Evolutionary conservation across 2,329 filamentous ascomycete species (phyloP), one percentile per base, ranked within the genome.

Genomic region (Hymenoscyphus fructigenus): DNA sequence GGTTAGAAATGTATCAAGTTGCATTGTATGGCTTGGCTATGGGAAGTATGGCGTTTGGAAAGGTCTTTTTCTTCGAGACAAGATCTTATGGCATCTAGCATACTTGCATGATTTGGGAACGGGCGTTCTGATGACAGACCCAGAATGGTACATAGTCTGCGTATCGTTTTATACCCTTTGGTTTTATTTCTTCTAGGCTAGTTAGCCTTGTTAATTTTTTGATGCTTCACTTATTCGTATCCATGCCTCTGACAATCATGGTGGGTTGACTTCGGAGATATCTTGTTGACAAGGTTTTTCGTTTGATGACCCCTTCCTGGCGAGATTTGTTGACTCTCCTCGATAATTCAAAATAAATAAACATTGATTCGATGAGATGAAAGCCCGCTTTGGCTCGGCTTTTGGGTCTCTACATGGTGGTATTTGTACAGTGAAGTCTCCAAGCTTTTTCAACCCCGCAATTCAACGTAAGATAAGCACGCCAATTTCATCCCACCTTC

Each of bases 81-180:
- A 29, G 47, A 57, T 59, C 60, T 65, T 14, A 23, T 65, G 60
- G 63, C 57, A 62, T 67, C 56, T 68, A 64, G 67, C 64, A 70
- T 69, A 70, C 62, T 47, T 34, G 61, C 57, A 56, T 61, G 14
- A 38, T 34, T 9, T 47, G 23, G 23, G 41, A n/a, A 23, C 50
- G 23, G 66, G 69, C 53, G 64, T 67, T 68, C 28, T 32, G 53
- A 56, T 56, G 53, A 56, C 53, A 29, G 53, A 56, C 53, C 20
- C 41, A 29, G 53, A 56, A 60, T 36, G 65, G 65, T 62, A 60
- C 61, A 59, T 60, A 68, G 62, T 65, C 66, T 67, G 62, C 41
- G 53, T 28, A 57, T 57, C 5, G 53, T 57, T 29, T 57, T 29
- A 57, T 57, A 62, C 61, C 10, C 60, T 63, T 53, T 65, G 61